Conservation (phyloP, 371 early-diverging fungal species). For the Rhizopus delemar region DNA sequence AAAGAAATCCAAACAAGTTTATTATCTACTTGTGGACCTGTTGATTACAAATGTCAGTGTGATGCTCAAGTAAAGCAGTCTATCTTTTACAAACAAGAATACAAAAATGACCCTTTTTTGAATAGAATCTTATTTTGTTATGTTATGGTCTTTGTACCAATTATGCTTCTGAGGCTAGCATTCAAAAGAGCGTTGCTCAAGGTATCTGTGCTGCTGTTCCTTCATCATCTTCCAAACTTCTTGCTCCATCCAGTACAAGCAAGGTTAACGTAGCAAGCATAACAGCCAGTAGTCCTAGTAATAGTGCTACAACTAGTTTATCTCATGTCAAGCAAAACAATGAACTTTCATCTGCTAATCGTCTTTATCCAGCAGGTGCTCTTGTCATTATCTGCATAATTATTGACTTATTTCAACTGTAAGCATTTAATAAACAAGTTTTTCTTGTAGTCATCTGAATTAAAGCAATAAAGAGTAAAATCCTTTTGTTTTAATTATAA, state of each 20-base stretch:
- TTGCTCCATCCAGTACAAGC: background rate
- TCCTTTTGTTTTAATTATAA: no score
- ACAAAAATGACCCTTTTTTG: background rate
- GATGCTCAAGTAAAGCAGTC: constrained; percentile 22
- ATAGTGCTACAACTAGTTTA: no score
- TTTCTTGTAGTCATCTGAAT: no score
- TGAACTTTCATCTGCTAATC: no score
- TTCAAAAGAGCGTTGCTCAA: constrained; percentile 27
- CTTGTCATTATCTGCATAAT: no score
- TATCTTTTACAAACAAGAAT: background rate
- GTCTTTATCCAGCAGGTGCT: no score
- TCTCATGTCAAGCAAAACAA: no score
- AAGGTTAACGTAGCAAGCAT: background rate
- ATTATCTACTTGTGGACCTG: constrained; percentile 25
- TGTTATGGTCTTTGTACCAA: constrained; percentile 34
- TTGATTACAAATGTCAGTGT: constrained; percentile 36
- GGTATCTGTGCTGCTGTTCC: constrained; percentile 34
- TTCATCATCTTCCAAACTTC: constrained; percentile 10
- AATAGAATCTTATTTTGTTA: constrained; percentile 27
- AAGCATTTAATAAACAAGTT: no score
- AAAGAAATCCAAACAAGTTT: constrained; percentile 25
- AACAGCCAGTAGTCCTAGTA: no score
- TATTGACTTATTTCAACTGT: no score
- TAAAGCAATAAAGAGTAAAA: no score
- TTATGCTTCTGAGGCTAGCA: constrained; percentile 24